Percentiles rank a stretch among this genome's conserved stretches.
Conservation (phyloP, 176 grass and related monocot species). For the Eleusine coracana region DNA sequence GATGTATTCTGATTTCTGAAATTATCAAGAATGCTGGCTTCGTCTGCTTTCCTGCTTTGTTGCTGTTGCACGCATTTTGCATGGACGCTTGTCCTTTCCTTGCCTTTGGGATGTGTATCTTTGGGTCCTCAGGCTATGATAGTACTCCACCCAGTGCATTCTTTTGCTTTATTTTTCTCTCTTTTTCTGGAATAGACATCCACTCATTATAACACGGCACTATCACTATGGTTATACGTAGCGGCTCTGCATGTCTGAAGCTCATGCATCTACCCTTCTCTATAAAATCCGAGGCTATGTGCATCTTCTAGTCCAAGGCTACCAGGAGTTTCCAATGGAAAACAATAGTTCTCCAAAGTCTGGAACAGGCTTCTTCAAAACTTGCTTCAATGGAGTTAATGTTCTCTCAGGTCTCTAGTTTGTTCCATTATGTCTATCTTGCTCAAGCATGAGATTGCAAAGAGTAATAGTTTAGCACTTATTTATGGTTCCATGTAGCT, state of each 20-base stretch:
- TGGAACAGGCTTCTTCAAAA: conserved; percentile 74
- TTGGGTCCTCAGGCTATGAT: conserved; percentile 1
- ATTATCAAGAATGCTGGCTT: conserved; percentile 11
- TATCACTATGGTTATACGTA: conserved; percentile 13
- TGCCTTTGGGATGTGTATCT: conserved; percentile 17
- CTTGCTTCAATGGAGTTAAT: conserved; percentile 96
- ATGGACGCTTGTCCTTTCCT: conserved; percentile 35
- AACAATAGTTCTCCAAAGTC: conserved; percentile 50
- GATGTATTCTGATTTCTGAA: not conserved
- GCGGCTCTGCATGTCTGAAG: conserved; percentile 31
- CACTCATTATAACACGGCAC: conserved; percentile 43
- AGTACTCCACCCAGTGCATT: conserved; percentile 18
- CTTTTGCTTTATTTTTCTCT: conserved; percentile 28
- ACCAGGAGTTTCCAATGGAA: conserved; percentile 50
- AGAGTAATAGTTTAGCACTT: conserved; percentile 27
- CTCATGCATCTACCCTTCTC: conserved; percentile 42
- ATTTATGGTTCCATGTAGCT: not conserved
- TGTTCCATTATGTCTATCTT: conserved; percentile 17
- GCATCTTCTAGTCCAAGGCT: conserved; percentile 35
- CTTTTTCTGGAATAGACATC: conserved; percentile 48
- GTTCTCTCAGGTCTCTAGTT: conserved; percentile 73
- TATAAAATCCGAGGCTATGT: conserved; percentile 47
- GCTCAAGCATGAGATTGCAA: conserved; percentile 10
- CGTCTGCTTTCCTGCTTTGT: not conserved
- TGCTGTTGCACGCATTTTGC: conserved; percentile 40